Percentiles rank a stretch among this genome's conserved stretches.
Evolutionary conservation across 2,329 filamentous ascomycete genomes (phyloP).

Genomic region (Fusarium paranaense): DNA sequence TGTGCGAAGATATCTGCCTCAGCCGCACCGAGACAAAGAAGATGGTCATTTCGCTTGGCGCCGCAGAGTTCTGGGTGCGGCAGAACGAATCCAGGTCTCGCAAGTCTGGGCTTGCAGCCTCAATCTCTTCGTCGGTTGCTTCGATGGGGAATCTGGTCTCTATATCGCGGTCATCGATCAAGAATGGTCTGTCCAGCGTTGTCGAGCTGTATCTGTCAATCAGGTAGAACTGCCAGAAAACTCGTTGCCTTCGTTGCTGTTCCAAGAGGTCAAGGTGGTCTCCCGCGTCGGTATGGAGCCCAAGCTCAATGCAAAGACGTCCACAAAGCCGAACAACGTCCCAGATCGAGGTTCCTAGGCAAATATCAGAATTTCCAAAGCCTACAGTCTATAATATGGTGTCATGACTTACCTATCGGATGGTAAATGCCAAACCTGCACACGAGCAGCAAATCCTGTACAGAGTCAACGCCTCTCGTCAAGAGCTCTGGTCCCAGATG

Average conservation of each 20-base stretch:
- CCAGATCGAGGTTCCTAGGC: conserved; percentile 32
- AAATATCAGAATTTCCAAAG: not conserved
- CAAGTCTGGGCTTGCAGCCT: not conserved
- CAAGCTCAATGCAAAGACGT: conserved; percentile 34
- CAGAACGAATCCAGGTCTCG: not conserved
- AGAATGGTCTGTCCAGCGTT: conserved; percentile 21
- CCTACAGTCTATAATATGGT: not conserved
- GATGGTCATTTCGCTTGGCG: conserved; percentile 37
- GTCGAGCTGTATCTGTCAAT: conserved; percentile 37
- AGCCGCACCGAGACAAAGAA: conserved; percentile 54
- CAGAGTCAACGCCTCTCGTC: conserved; percentile 21
- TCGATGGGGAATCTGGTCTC: conserved; percentile 23
- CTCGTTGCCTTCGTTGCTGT: conserved; percentile 20
- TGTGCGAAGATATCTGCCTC: conserved; percentile 54
- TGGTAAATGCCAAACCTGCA: conserved; percentile 39
- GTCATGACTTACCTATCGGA: conserved; percentile 16
- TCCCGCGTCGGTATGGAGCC: conserved; percentile 6
- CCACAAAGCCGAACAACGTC: conserved; percentile 28
- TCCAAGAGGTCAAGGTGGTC: conserved; percentile 6
- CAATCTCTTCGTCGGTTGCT: conserved; percentile 27
- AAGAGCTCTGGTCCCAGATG: conserved; percentile 3
- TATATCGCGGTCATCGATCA: conserved; percentile 32
- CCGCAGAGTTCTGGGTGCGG: not conserved
- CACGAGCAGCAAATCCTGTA: conserved; percentile 33
- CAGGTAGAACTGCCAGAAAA: conserved; percentile 41